Percentiles rank a stretch among this genome's conserved stretches.
Evolutionary conservation across 1,284 basidiomycete species (phyloP).

Genomic region (Grifola frondosa): DNA sequence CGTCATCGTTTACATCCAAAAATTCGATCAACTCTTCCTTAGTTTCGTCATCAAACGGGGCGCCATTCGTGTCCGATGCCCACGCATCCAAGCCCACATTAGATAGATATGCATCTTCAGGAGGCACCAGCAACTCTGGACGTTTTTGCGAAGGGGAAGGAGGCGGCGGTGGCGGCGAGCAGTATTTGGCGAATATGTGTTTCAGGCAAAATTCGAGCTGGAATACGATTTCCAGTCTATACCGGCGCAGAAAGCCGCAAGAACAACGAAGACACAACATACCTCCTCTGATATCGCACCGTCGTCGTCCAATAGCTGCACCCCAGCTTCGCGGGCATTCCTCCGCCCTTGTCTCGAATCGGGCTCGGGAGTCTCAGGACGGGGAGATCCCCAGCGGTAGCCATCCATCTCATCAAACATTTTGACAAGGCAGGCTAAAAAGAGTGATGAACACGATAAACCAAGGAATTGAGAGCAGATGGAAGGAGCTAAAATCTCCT

Average conservation of each 20-base stretch:
- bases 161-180: conserved; percentile 45
- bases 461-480: background rate
- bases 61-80: conserved; percentile 76
- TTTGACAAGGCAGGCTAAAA: too few species aligned
- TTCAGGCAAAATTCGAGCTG: conserved; percentile 64
- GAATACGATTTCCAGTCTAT: conserved; percentile 1
- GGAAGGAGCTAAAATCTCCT: too few species aligned
- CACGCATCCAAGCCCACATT: conserved; percentile 65
- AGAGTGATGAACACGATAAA: background rate
- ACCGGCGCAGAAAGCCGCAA: background rate
- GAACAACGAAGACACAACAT: conserved; percentile 14
- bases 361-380: conserved; percentile 61
- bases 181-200: conserved; percentile 76
- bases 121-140: conserved; percentile 43
- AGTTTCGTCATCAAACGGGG: conserved; percentile 68
- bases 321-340: conserved; percentile 40
- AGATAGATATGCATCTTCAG: conserved; percentile 56
- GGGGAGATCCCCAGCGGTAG: conserved; percentile 42
- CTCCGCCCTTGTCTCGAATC: conserved; percentile 57
- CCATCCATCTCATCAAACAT: conserved; percentile 34
- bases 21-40: conserved; percentile 76
- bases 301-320: conserved; percentile 61
- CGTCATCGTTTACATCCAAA: conserved; percentile 69
- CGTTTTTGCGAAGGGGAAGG: conserved; percentile 18
- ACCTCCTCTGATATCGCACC: conserved; percentile 66